Evolutionary conservation across 1,139 yeast genomes (phyloP), one percentile per base, ranked within the genome.

Genomic region (Blastobotrys elegans): DNA sequence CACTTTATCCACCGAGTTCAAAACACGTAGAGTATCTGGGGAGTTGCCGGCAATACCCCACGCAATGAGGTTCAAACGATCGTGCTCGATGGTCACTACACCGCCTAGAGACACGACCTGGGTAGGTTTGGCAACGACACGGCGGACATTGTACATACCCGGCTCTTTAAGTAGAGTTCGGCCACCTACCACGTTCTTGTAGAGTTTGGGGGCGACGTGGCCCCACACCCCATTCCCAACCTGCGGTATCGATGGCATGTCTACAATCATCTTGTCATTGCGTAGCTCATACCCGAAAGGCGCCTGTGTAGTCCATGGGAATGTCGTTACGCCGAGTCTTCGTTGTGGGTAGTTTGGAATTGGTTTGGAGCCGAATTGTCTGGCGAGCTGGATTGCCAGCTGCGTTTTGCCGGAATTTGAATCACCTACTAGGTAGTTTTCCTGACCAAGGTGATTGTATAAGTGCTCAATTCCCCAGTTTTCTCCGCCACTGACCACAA

Each of bases 321-420:
- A 51, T 2, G 48, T 27, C 43, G 46, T 47, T n/a, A 43, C 17
- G 11, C 47, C 50, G 14, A 46, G 27, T 13, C 45, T 39, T 16
- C 46, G 34, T 14, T 45, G 49, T 8, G 35, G 38, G 8, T 36
- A n/a, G 33, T 34, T 27, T 3, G 37, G 18, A 18, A 41, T 16
- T 11, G 21, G 21, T 11, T 5, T 7, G 7, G 16, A 13, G 6
- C 51, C 47, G 36, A 43, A 53, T 44, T 44, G 45, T 17, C 43
- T 42, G 4, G 54, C 46, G 36, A 58, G 22, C 7, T 47, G 35
- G 21, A 46, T 38, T 3, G 56, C 58, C 24, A 88, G 60, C 0
- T 84, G 72, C 1, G 94, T 80, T 62, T 88, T 88, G 0, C 97
- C 97, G 14, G 80, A 73, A 59, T 87, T 87, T 8, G 86, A 80